phyloP scores from a whole-genome alignment of 176 grass and related monocot genomes.

The Bolboschoenus planiculmis region DNA sequence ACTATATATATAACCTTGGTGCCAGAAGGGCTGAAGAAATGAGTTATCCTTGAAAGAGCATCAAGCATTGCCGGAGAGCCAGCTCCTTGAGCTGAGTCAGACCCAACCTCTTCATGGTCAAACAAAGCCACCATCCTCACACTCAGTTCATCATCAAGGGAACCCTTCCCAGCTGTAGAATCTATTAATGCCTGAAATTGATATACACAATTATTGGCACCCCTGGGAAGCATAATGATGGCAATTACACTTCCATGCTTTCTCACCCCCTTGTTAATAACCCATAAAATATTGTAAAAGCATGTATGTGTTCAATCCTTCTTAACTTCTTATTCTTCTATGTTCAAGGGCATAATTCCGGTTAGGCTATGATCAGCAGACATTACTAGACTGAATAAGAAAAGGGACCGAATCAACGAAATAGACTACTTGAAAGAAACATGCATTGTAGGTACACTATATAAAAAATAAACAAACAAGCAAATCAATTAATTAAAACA shows the following conservation, averaged over 20 bases:
- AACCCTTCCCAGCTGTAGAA: conserved; percentile 48
- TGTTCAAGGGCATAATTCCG: not conserved
- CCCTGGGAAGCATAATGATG: not conserved
- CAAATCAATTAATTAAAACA: not conserved
- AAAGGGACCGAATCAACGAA: not conserved
- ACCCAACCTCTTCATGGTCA: conserved; percentile 97
- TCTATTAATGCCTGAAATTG: conserved; percentile 74
- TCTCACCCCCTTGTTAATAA: not conserved
- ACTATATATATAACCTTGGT: conserved; percentile 37
- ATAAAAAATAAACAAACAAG: not conserved
- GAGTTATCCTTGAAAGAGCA: conserved; percentile 90
- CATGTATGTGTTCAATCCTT: not conserved
- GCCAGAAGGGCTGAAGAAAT: conserved; percentile 59
- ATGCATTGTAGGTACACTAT: not conserved
- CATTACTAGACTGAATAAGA: not conserved
- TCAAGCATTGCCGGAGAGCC: conserved; percentile 92
- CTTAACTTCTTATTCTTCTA: not conserved
- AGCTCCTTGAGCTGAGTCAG: conserved; percentile 92
- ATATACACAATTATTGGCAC: conserved; percentile 19
- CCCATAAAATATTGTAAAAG: not conserved
- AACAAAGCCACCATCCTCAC: conserved; percentile 95
- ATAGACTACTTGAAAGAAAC: not conserved
- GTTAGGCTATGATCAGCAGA: not conserved
- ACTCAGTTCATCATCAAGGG: conserved; percentile 68
- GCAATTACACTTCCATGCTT: not conserved